phyloP scores from a whole-genome alignment of 768 basidiomycete species.

The Tephrocybe sp. region DNA sequence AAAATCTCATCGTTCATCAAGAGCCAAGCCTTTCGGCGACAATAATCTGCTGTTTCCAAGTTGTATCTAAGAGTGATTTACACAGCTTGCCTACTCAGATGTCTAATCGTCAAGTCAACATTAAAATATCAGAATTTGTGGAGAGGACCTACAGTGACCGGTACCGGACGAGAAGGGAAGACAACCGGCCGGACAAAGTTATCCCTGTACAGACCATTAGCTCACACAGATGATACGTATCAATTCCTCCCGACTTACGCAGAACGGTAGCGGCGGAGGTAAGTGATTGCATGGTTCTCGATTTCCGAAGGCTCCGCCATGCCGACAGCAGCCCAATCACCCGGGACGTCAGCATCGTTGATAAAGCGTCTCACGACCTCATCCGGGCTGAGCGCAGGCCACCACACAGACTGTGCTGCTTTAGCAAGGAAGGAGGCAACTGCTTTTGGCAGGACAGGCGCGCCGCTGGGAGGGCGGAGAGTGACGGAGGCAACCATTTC shows the following conservation, averaged over 20 bases:
- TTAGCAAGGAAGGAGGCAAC: slow-evolving; percentile 66
- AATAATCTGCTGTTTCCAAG: not conserved
- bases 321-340: slow-evolving; percentile 84
- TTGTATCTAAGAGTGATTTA: slow-evolving; percentile 22
- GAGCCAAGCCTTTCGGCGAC: not conserved
- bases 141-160: slow-evolving; percentile 30
- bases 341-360: slow-evolving; percentile 71
- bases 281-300: slow-evolving; percentile 84
- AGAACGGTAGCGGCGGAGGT: slow-evolving; percentile 85
- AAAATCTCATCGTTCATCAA: not conserved
- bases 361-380: slow-evolving; percentile 88
- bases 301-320: slow-evolving; percentile 76
- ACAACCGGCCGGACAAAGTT: slow-evolving; percentile 70
- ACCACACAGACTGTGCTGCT: slow-evolving; percentile 74
- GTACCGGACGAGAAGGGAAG: slow-evolving; percentile 51
- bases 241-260: slow-evolving; percentile 59
- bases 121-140: slow-evolving; percentile 1
- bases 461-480: slow-evolving; percentile 69
- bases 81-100: slow-evolving; percentile 21
- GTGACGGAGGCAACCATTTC: slow-evolving; percentile 80
- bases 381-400: slow-evolving; percentile 90
- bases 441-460: slow-evolving; percentile 74
- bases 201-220: slow-evolving; percentile 36
- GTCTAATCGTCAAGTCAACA: slow-evolving; percentile 13
- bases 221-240: slow-evolving; percentile 11